phyloP scores from a whole-genome alignment of 164 flowering plant species.

The Litsea cubeba region DNA sequence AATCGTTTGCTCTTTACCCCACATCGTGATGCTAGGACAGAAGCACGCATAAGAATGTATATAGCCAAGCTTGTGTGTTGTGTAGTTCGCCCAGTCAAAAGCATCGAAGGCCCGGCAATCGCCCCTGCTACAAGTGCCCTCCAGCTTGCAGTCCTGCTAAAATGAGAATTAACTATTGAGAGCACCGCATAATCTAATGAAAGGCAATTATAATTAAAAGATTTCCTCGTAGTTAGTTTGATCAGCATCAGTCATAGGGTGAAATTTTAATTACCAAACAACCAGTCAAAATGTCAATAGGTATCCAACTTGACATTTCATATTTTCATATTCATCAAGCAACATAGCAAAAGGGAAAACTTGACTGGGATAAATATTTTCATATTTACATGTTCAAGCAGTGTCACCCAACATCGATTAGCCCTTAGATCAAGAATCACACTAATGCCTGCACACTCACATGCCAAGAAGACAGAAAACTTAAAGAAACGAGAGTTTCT shows the following conservation, averaged over 20 bases:
- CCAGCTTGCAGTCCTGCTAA: conserved; percentile 81
- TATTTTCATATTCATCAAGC: too few species aligned
- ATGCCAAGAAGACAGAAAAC: too few species aligned
- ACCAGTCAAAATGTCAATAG: too few species aligned
- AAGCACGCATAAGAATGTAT: conserved; percentile 93
- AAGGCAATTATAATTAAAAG: background rate
- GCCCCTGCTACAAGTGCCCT: conserved; percentile 86
- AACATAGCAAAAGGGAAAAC: too few species aligned
- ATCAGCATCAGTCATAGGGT: background rate
- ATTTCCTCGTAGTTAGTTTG: background rate
- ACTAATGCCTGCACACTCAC: too few species aligned
- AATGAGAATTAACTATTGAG: background rate
- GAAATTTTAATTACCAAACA: background rate
- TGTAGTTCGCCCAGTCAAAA: conserved; percentile 77
- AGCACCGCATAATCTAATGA: background rate
- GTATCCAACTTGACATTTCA: too few species aligned
- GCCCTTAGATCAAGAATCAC: too few species aligned
- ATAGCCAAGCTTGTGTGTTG: conserved; percentile 92
- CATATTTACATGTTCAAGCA: too few species aligned
- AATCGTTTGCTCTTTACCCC: conserved; percentile 90
- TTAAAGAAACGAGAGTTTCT: too few species aligned
- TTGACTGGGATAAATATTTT: too few species aligned
- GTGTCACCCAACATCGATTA: too few species aligned
- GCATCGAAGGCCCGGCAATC: conserved; percentile 94
- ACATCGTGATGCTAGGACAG: conserved; percentile 95